Evolutionary conservation across 768 basidiomycete genomes (phyloP).

Genomic region (Tulasnella sp.): DNA sequence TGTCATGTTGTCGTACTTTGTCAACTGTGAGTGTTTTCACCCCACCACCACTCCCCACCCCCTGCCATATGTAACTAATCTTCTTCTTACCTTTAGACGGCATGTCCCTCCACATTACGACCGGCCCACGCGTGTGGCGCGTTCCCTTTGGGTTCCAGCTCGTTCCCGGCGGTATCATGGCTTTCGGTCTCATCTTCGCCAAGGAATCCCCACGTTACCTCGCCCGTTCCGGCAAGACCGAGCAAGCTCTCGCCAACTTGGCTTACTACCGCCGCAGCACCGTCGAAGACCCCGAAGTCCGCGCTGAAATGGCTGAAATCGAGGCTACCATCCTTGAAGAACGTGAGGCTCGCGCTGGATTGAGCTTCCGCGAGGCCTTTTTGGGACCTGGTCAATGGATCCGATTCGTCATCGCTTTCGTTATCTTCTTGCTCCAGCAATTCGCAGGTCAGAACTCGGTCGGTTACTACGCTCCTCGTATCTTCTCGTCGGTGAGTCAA

Average conservation of each 20-base stretch:
- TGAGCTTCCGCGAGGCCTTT: constrained; percentile 64
- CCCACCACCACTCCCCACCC: no score
- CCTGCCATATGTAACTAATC: background rate
- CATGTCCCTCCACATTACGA: constrained; percentile 17
- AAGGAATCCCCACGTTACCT: constrained; percentile 33
- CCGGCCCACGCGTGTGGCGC: constrained; percentile 23
- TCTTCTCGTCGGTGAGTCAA: constrained; percentile 26
- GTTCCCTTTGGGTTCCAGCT: constrained; percentile 31
- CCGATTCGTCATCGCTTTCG: constrained; percentile 77
- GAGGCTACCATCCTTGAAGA: constrained; percentile 73
- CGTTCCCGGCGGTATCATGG: constrained; percentile 34
- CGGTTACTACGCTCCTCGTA: constrained; percentile 33
- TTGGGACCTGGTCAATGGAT: constrained; percentile 72
- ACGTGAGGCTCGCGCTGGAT: constrained; percentile 51
- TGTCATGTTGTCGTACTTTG: constrained; percentile 78
- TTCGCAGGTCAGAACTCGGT: constrained; percentile 79
- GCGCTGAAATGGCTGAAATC: constrained; percentile 50
- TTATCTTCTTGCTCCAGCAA: constrained; percentile 52
- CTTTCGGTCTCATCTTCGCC: constrained; percentile 25
- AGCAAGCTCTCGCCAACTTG: constrained; percentile 42
- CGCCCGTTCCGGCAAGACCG: constrained; percentile 30
- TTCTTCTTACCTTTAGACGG: constrained; percentile 17
- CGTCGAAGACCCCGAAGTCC: constrained; percentile 30
- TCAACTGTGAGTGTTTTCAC: constrained; percentile 50
- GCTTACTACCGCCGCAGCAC: constrained; percentile 32